These are phyloP conservation scores for Rhodomyrtus tomentosa DNA, from an alignment of 345 rosid species.

Conservation along the genomic window DNA sequence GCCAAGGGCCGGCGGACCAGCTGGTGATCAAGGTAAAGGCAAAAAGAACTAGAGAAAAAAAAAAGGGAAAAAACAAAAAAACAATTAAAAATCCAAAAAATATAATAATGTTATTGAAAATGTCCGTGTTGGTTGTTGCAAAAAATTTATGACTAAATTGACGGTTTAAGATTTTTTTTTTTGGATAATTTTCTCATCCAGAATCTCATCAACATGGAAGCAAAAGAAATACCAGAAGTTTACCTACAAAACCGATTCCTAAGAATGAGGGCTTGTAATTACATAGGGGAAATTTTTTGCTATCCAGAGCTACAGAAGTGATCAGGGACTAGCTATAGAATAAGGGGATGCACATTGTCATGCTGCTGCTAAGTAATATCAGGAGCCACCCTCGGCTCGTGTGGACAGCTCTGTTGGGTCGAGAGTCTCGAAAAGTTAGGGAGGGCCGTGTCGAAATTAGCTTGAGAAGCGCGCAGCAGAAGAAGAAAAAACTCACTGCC, in stretches of 20 bases:
- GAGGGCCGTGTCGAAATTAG: conserved; percentile 36
- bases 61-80: too few relatives aligned
- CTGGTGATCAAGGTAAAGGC: too few relatives aligned
- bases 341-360: conserved; percentile 65
- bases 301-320: not conserved
- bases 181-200: too few relatives aligned
- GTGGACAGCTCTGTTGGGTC: conserved; percentile 19
- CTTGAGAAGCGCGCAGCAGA: conserved; percentile 45
- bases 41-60: too few relatives aligned
- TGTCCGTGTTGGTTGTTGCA: too few relatives aligned
- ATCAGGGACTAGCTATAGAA: conserved; percentile 29
- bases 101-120: too few relatives aligned
- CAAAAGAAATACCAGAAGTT: not conserved
- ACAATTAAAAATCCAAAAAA: too few relatives aligned
- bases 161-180: too few relatives aligned
- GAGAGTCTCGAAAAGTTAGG: conserved; percentile 15
- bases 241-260: not conserved
- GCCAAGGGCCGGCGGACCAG: too few relatives aligned
- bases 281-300: not conserved
- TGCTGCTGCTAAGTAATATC: conserved; percentile 70
- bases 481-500: conserved; percentile 51
- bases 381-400: conserved; percentile 61
- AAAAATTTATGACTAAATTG: too few relatives aligned
- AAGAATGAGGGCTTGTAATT: not conserved
- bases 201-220: not conserved